phyloP scores from a whole-genome alignment of 164 flowering plant species.

The Protea cynaroides region DNA sequence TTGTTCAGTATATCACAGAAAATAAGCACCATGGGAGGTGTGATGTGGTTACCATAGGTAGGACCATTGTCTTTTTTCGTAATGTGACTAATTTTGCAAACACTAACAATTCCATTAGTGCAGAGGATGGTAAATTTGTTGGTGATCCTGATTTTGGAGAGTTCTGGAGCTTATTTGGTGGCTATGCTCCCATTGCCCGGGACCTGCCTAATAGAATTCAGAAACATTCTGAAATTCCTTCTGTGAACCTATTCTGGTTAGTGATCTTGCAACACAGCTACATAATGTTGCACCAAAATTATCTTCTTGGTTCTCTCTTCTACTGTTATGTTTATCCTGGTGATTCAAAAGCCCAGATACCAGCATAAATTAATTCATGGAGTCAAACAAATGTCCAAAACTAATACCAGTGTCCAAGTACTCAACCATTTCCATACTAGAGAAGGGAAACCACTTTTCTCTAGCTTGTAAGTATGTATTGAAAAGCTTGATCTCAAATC shows the following conservation, averaged over 20 bases:
- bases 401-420: neutral
- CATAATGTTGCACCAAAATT: neutral
- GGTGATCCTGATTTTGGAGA: slow-evolving; percentile 75
- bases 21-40: slow-evolving; percentile 49
- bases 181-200: slow-evolving; percentile 64
- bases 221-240: slow-evolving; percentile 15
- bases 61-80: slow-evolving; percentile 3
- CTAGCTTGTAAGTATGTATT: neutral
- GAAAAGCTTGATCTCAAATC: neutral
- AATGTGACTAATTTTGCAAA: slow-evolving; percentile 4
- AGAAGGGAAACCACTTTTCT: neutral
- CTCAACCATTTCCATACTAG: neutral
- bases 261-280: slow-evolving; percentile 3
- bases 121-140: slow-evolving; percentile 76
- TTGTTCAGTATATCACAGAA: slow-evolving; percentile 61
- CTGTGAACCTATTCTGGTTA: slow-evolving; percentile 44
- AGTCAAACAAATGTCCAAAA: neutral
- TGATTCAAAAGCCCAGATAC: neutral
- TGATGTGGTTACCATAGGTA: slow-evolving; percentile 59
- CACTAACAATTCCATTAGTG: slow-evolving; percentile 13
- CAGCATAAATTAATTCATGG: neutral
- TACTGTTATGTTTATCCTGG: neutral
- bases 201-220: slow-evolving; percentile 25
- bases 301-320: neutral
- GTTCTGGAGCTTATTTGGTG: slow-evolving; percentile 75